Evolutionary conservation across 176 grass and related monocot species (phyloP).

Genomic region (Lolium perenne): DNA sequence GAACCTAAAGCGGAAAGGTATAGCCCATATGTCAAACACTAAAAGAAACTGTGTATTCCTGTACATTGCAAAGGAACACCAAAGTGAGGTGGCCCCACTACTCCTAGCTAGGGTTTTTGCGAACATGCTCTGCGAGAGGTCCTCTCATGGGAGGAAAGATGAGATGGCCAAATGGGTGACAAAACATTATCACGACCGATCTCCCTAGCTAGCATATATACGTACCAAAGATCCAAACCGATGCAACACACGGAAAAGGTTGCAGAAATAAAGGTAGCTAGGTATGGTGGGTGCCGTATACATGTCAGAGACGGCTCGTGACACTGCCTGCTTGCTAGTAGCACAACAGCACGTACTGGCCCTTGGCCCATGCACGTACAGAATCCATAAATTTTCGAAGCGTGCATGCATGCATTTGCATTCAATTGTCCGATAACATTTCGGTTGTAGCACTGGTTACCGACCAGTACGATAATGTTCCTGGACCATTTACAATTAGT

Average conservation of each 20-base stretch:
- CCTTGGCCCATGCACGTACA: slow-evolving; percentile 38
- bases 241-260: neutral
- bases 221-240: neutral
- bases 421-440: neutral
- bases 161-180: neutral
- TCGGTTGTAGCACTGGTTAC: neutral
- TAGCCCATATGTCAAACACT: neutral
- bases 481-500: slow-evolving; percentile 24
- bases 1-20: no score
- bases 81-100: neutral
- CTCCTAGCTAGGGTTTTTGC: neutral
- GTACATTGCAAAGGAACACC: neutral
- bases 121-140: neutral
- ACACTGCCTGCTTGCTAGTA: neutral
- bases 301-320: slow-evolving; percentile 40
- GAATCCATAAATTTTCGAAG: neutral
- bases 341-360: slow-evolving; percentile 33
- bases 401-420: neutral
- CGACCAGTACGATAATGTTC: neutral
- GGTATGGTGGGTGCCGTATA: neutral
- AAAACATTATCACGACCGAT: neutral
- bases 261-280: neutral
- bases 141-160: neutral
- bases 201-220: neutral
- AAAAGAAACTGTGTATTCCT: neutral